Base-by-base conservation (phyloP, 139 green algal genomes). In the Chlorella ohadii region DNA sequence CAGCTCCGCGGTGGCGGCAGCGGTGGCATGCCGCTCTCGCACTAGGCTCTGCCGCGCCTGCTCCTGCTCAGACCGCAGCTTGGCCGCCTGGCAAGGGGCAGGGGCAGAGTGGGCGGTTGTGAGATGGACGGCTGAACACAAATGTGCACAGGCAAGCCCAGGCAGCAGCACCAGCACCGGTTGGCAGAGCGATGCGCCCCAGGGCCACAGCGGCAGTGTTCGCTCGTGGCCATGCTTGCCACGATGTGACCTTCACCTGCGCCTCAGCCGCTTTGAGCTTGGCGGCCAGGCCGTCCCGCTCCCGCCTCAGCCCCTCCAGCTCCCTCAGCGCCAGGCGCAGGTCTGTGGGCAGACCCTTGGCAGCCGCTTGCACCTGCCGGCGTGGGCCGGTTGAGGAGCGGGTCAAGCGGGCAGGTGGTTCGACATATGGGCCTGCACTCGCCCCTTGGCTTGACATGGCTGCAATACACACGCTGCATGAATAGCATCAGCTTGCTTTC, bases 311-410 rank as follows among this genome's bases (percentile, higher is more conserved):
- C 34, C 38, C 68, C 38, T 75, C 68, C 68, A 75, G 68, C 68
- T 75, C 68, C 6, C 68, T 38, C 38, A 75, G 68, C 38, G 68
- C 68, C 23, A 75, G 68, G 38, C 68, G 68, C 68, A 75, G 36
- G 68, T 75, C 68, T 23, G 68, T 75, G 23, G 68, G 68, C 68
- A 75, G 68, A 1, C 68, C 68, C 25, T n/a, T 28, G 0, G 38
- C 38, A 1, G 68, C 68, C 31, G 68, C 68, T 3, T 39, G 9
- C 17, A 75, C 38, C 68, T 75, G 68, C 38, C 22, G 15, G 63
- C 28, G 16, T 34, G 63, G 28, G 28, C 3, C 63, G 9, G 44
- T 19, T 28, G 63, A 28, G 27, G 16, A 19, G 23, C 63, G 38
- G n/a, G n/a, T n/a, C n/a, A n/a, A n/a, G n/a, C n/a, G n/a, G n/a